These are phyloP conservation scores for Leccinum imitatum DNA, from an alignment of 768 basidiomycete genomes.

Conservation along the genomic window DNA sequence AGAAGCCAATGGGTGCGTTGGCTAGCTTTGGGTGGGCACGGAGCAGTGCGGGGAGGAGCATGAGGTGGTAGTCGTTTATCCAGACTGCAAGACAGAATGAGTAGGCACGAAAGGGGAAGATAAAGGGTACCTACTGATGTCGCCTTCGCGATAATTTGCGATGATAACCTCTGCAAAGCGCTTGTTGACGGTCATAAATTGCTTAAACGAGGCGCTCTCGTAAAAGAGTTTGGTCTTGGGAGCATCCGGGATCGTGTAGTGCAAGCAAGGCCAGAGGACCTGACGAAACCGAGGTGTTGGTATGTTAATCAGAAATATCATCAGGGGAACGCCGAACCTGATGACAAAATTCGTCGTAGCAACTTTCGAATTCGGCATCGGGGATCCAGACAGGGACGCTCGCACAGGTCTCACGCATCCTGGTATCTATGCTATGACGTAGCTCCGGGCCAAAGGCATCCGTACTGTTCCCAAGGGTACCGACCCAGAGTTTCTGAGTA, in stretches of 20 bases:
- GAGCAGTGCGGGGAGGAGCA: slow-evolving; percentile 87
- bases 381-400: slow-evolving; percentile 76
- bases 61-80: slow-evolving; percentile 96
- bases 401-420: slow-evolving; percentile 41
- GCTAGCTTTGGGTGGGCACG: slow-evolving; percentile 55
- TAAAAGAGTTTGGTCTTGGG: slow-evolving; percentile 82
- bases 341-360: slow-evolving; percentile 87
- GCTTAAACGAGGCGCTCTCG: slow-evolving; percentile 76
- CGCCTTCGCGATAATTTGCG: slow-evolving; percentile 79
- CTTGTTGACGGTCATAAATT: slow-evolving; percentile 88
- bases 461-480: slow-evolving; percentile 71
- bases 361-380: slow-evolving; percentile 72
- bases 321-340: slow-evolving; percentile 45
- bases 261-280: slow-evolving; percentile 85
- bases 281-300: slow-evolving; percentile 19
- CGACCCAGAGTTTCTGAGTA: slow-evolving; percentile 59
- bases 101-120: background rate
- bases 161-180: slow-evolving; percentile 87
- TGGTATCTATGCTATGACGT: slow-evolving; percentile 52
- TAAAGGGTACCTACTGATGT: slow-evolving; percentile 53
- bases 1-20: slow-evolving; percentile 66
- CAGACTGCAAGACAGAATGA: slow-evolving; percentile 44
- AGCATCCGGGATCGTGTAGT: slow-evolving; percentile 85
- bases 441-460: slow-evolving; percentile 60
- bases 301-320: slow-evolving; percentile 12